These are phyloP conservation scores for Brachypodium distachyon DNA, from an alignment of 202 grass and related monocot genomes.

Conservation along the genomic window DNA sequence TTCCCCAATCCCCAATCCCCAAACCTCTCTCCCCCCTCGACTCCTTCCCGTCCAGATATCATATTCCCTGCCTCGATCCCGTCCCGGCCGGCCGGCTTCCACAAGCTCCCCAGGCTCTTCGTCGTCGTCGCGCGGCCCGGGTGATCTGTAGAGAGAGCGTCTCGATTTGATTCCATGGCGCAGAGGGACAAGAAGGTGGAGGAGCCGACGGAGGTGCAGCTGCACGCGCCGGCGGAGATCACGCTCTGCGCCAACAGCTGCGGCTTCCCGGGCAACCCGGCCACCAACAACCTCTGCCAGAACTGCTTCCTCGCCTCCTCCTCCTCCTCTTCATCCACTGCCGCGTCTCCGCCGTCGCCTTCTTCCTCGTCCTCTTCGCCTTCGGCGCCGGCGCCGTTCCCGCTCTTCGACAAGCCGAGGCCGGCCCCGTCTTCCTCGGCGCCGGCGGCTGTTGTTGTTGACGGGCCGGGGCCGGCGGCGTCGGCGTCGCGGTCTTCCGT, in stretches of 20 bases:
- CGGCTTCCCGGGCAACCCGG: slow-evolving; percentile 67
- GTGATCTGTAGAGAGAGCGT: neutral
- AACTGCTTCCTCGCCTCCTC: slow-evolving; percentile 54
- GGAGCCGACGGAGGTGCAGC: slow-evolving; percentile 75
- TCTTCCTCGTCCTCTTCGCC: neutral
- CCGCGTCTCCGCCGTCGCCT: neutral
- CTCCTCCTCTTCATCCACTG: neutral
- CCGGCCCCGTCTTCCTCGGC: neutral
- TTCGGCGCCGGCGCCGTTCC: neutral
- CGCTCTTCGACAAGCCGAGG: slow-evolving; percentile 20
- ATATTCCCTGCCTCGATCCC: neutral
- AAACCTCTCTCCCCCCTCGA: neutral
- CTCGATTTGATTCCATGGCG: slow-evolving; percentile 26
- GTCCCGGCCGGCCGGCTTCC: too few species aligned
- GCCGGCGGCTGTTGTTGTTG: neutral
- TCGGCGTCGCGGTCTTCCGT: slow-evolving; percentile 34
- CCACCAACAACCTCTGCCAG: slow-evolving; percentile 70
- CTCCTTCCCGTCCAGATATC: too few species aligned
- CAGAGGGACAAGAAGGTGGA: slow-evolving; percentile 78
- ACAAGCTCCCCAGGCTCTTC: neutral
- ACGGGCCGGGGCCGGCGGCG: slow-evolving; percentile 18
- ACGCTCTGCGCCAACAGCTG: slow-evolving; percentile 94
- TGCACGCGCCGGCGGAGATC: slow-evolving; percentile 64
- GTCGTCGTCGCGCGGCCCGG: neutral
- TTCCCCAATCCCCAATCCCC: neutral